A percentile compares a stretch with the other conserved stretches of the same genome.
Conservation (phyloP, 306 rosid species). For the Prunus salicina region DNA sequence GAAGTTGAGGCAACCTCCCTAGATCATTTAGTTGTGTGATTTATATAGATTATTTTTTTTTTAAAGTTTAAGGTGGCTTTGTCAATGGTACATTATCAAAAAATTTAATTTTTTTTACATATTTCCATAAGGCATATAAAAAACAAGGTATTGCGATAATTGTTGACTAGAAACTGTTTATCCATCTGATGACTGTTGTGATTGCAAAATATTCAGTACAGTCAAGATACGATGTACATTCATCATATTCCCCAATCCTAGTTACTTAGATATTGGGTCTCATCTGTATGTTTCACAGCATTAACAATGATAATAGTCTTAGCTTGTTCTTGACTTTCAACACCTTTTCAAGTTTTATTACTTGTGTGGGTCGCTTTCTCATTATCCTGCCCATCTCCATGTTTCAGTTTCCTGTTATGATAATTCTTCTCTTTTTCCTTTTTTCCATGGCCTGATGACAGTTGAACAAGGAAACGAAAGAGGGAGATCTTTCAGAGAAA, state of each 20-base stretch:
- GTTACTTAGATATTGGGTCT: background rate
- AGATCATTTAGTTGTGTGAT: background rate
- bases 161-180: background rate
- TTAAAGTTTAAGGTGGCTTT: background rate
- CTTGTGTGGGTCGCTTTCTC: background rate
- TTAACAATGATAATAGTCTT: background rate
- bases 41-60: no score
- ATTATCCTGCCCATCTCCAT: background rate
- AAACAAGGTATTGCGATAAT: no score
- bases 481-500: constrained; percentile 72
- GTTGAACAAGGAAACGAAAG: constrained; percentile 68
- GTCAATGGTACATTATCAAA: background rate
- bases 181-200: background rate
- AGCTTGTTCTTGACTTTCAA: background rate
- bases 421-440: constrained; percentile 16
- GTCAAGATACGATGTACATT: background rate
- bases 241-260: background rate
- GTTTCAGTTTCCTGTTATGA: background rate
- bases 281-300: background rate
- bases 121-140: no score
- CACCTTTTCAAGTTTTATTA: background rate
- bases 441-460: constrained; percentile 26
- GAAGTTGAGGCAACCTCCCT: background rate
- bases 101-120: no score
- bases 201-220: background rate